Conservation (phyloP, 306 rosid species). For the Casuarina glauca region DNA sequence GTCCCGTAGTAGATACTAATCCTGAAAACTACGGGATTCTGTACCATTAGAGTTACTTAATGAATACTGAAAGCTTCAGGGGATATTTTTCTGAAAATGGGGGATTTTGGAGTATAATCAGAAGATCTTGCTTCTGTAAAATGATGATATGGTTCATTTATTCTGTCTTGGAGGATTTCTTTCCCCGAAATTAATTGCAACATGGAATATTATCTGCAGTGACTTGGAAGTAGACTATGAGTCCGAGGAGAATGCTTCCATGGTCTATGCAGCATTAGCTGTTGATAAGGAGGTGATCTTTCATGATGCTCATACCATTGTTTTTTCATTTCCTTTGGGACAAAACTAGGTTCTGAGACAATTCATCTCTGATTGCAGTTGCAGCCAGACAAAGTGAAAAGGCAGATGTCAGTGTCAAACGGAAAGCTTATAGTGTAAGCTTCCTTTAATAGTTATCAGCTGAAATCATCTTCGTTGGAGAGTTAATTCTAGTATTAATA, state of each 20-base stretch:
- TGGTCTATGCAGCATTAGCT: slow-evolving; percentile 59
- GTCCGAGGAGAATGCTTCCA: slow-evolving; percentile 67
- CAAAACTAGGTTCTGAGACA: slow-evolving; percentile 16
- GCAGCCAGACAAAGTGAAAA: slow-evolving; percentile 92
- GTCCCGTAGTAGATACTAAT: neutral
- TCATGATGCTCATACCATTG: slow-evolving; percentile 11
- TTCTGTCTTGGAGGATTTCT: neutral
- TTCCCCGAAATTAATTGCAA: neutral
- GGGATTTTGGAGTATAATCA: neutral
- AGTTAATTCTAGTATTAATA: neutral
- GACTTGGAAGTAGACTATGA: slow-evolving; percentile 78
- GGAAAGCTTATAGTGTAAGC: slow-evolving; percentile 83
- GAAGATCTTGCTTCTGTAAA: neutral
- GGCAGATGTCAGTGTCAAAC: slow-evolving; percentile 56
- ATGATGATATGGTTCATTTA: neutral
- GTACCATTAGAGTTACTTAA: neutral
- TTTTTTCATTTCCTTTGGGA: neutral
- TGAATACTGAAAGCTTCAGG: neutral
- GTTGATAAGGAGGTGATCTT: slow-evolving; percentile 80
- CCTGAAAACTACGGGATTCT: neutral
- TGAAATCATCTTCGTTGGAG: neutral
- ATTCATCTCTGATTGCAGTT: slow-evolving; percentile 50
- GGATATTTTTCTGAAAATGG: neutral
- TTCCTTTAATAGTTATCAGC: slow-evolving; percentile 8
- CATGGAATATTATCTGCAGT: slow-evolving; percentile 42